Evolutionary conservation across 2,329 filamentous ascomycete species (phyloP), one percentile per base, ranked within the genome.

Genomic region (Fusarium nurragi): DNA sequence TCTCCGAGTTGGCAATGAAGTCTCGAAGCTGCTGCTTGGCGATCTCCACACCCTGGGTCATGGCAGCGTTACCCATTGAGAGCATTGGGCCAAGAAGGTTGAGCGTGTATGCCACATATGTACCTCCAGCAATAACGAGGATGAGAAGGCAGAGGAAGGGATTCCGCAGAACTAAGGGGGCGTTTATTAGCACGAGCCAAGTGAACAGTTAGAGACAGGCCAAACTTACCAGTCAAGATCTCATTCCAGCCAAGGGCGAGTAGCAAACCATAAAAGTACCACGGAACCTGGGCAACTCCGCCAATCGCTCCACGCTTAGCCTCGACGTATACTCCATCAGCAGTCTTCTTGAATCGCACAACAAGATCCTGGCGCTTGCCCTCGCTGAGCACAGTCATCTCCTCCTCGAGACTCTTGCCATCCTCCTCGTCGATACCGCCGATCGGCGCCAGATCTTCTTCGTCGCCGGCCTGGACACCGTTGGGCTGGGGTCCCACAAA

Each of bases 171-270:
- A 99, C 95, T 97, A 72, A 19, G 53, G 5, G 38, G 13, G 16
- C 1, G 23, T 28, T 19, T 38, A 38, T 71, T 52, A 73, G 65
- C 26, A 50, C 14, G 53, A 16, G 5, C 22, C 18, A 9, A 22
- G 10, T 32, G 7, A 6, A 34, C 25, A 18, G 25, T 12, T 7
- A 32, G 36, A 26, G 12, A 12, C 11, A 14, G 34, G 30, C 26
- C 18, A 26, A 36, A 76, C 91, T 84, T 84, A 97, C 94, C 93
- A 73, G 94, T 92, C 68, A 97, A 82, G 65, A 99, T 94, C 79
- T 99, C 95, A 78, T 99, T 99, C 95, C 95, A 99, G n/a, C 95
- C 95, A 45, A 99, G 83, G 21, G 93, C 92, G 66, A 99, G 81
- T 54, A 99, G 83, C 54, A 98, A 77, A 38, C 88, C 92, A 72